Conservation (phyloP, 2,329 filamentous ascomycete species). For the Aspergillus alliaceus region DNA sequence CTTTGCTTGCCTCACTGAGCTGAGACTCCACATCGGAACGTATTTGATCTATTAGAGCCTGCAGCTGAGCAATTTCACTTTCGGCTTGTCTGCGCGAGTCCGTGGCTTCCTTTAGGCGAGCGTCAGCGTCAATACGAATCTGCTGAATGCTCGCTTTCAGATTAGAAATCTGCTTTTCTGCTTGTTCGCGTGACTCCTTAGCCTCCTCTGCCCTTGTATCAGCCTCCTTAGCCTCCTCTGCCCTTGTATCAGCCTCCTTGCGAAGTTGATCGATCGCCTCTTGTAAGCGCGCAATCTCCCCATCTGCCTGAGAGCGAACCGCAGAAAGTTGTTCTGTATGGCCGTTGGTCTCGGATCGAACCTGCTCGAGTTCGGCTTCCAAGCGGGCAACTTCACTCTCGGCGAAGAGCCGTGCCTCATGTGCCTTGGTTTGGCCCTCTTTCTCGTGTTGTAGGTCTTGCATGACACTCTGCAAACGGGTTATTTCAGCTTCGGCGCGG, state of each 20-base stretch:
- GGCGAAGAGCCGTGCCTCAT: slow-evolving; percentile 16
- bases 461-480: slow-evolving; percentile 49
- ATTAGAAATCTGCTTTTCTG: slow-evolving; percentile 27
- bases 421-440: slow-evolving; percentile 15
- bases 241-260: slow-evolving; percentile 16
- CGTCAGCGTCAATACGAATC: slow-evolving; percentile 22
- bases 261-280: slow-evolving; percentile 34
- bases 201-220: slow-evolving; percentile 18
- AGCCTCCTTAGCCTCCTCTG: slow-evolving; percentile 24
- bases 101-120: slow-evolving; percentile 21
- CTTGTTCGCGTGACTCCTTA: slow-evolving; percentile 26
- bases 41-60: slow-evolving; percentile 31
- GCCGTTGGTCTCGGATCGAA: slow-evolving; percentile 14
- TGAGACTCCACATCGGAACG: slow-evolving; percentile 34
- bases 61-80: slow-evolving; percentile 19
- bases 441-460: slow-evolving; percentile 39
- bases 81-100: slow-evolving; percentile 21
- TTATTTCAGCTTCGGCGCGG: slow-evolving; percentile 25
- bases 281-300: slow-evolving; percentile 28
- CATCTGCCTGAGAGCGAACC: slow-evolving; percentile 22
- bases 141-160: slow-evolving; percentile 27
- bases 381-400: slow-evolving; percentile 17
- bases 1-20: slow-evolving; percentile 28
- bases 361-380: slow-evolving; percentile 13
- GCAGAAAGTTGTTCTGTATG: slow-evolving; percentile 19